Percentiles rank a stretch among this genome's conserved stretches.
Evolutionary conservation across 2,329 filamentous ascomycete species (phyloP).

Genomic region (Cercospora canescens): DNA sequence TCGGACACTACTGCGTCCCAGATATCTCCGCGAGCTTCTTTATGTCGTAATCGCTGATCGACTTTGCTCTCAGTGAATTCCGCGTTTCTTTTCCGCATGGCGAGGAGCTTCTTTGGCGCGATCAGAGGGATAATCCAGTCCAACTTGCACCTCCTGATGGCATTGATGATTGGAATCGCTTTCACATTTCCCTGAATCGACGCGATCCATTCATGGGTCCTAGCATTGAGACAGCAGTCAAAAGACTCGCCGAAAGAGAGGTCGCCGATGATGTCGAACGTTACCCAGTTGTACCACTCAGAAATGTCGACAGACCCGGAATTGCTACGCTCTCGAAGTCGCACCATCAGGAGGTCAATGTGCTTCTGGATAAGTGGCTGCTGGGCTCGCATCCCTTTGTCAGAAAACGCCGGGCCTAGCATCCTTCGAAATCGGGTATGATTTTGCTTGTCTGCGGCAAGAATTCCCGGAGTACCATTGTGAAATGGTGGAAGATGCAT

Average conservation of each 20-base stretch:
- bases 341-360: neutral
- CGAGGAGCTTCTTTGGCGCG: neutral
- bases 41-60: neutral
- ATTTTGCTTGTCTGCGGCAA: neutral
- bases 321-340: neutral
- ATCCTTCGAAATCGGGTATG: slow-evolving; percentile 6
- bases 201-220: neutral
- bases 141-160: neutral
- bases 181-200: neutral
- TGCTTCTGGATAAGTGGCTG: neutral
- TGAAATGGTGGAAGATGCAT: neutral
- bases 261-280: neutral
- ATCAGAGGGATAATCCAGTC: neutral
- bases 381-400: neutral
- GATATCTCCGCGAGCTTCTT: neutral
- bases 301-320: neutral
- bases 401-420: slow-evolving; percentile 6
- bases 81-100: neutral
- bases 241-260: neutral
- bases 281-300: neutral
- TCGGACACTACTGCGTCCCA: neutral
- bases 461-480: neutral
- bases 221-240: neutral
- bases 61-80: neutral
- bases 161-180: neutral